Evolutionary conservation across 441 rosid species (phyloP), one percentile per base, ranked within the genome.

Genomic region (Viola pubescens): DNA sequence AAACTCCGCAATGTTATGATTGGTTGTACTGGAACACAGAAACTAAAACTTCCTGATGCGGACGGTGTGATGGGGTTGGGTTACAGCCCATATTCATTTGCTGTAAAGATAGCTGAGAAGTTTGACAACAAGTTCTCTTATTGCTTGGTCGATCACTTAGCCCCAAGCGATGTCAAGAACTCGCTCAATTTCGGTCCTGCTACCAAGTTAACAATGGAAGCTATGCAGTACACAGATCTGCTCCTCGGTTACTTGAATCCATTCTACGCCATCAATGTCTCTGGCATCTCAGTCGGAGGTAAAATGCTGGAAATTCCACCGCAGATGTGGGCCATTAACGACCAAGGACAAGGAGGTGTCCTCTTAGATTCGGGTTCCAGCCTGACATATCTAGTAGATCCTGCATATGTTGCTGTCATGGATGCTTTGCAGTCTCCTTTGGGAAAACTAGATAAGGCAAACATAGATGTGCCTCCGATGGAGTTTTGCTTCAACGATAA

Each of bases 71-170:
- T 75, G 61, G 79, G 79, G 3, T 47, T 75, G 49, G 79, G 76
- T 5, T 65, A 12, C 39, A 60, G 55, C 56, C 8, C 6, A 8
- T 8, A 65, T 37, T 73, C 83, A 13, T 66, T 79, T n/a, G 66
- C 73, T 1, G 19, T 69, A 42, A 66, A 41, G 37, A 66, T 69
- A 40, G 67, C 77, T 6, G 45, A 47, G 43, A n/a, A 5, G 37
- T 73, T 73, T 14, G 75, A 64, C 8, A 4, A 68, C 47, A 73
- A 67, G 54, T 79, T 79, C 64, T 76, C 83, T 0, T 79, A 79
- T 61, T 76, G 80, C 76, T 54, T 73, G 37, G 77, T 79, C 4
- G 79, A 79, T 61, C 83, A 76, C 54, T 14, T 76, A 34, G 73
- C 75, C 57, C 70, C 75, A 9, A 73, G 61, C 8, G 26, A 64